Conservation (phyloP, 768 basidiomycete genomes). For the Leucocoprinus sp. region DNA sequence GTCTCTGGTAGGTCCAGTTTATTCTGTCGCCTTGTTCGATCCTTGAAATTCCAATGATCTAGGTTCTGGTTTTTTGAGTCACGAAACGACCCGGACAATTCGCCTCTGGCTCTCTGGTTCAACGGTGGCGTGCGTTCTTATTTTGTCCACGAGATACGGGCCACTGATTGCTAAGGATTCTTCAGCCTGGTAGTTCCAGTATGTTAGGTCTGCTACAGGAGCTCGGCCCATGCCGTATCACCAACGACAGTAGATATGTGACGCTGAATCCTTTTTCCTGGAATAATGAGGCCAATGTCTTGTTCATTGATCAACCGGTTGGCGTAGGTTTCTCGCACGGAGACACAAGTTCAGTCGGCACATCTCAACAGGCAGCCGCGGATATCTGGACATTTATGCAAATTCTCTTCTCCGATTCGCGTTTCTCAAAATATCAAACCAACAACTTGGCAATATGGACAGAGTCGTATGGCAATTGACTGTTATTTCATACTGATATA, state of each 20-base stretch:
- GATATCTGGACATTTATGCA: conserved; percentile 60
- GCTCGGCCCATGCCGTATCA: conserved; percentile 64
- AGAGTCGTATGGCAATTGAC: conserved; percentile 36
- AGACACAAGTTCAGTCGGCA: conserved; percentile 32
- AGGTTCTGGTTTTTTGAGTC: conserved; percentile 70
- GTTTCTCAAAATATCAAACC: conserved; percentile 38
- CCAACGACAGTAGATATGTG: conserved; percentile 42
- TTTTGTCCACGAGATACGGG: neutral
- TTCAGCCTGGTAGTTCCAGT: conserved; percentile 45
- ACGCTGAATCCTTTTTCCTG: conserved; percentile 47
- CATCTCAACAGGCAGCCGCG: conserved; percentile 43
- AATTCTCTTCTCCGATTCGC: conserved; percentile 48
- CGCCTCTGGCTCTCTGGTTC: conserved; percentile 61
- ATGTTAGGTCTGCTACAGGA: conserved; percentile 69
- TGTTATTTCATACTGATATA: neutral
- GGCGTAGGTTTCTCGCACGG: conserved; percentile 60
- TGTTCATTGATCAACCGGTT: conserved; percentile 60
- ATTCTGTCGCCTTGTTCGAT: neutral
- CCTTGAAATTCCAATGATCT: neutral
- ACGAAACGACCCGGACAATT: conserved; percentile 50
- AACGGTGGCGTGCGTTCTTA: conserved; percentile 44
- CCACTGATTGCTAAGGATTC: neutral
- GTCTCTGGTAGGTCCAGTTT: conserved; percentile 37
- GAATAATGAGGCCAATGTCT: conserved; percentile 48
- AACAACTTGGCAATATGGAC: conserved; percentile 55